Conservation (phyloP, 768 basidiomycete species). For the Tylopilus sp. region DNA sequence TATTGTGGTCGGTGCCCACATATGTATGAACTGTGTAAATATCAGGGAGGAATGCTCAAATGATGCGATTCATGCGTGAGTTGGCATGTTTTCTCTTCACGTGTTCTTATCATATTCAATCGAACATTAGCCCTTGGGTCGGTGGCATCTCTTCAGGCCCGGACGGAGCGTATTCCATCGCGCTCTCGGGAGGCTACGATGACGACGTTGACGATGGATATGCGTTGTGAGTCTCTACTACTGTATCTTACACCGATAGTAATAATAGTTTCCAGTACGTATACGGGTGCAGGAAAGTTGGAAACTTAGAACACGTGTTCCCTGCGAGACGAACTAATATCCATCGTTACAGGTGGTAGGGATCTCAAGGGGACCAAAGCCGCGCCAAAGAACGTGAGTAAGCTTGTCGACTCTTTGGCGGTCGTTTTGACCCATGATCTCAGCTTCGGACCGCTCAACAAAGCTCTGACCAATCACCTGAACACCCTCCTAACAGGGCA, state of each 20-base stretch:
- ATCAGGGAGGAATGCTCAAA: slow-evolving; percentile 58
- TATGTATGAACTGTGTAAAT: neutral
- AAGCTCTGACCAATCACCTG: slow-evolving; percentile 79
- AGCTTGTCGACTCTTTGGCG: neutral
- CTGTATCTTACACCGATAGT: neutral
- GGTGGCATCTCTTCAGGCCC: slow-evolving; percentile 65
- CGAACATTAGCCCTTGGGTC: slow-evolving; percentile 63
- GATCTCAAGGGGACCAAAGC: slow-evolving; percentile 82
- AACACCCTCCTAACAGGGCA: slow-evolving; percentile 66
- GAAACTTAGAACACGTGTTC: neutral
- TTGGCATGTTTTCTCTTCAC: slow-evolving; percentile 1
- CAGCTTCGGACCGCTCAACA: slow-evolving; percentile 89
- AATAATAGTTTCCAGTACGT: slow-evolving; percentile 49
- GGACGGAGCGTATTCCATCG: slow-evolving; percentile 79
- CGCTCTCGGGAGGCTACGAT: slow-evolving; percentile 85
- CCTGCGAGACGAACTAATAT: neutral
- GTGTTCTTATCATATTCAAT: neutral
- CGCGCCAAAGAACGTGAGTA: slow-evolving; percentile 76
- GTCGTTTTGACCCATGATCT: neutral
- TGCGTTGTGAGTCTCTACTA: slow-evolving; percentile 65
- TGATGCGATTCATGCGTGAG: slow-evolving; percentile 85
- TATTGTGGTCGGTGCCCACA: neutral
- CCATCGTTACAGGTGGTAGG: slow-evolving; percentile 58
- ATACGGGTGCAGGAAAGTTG: slow-evolving; percentile 67
- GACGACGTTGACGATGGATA: slow-evolving; percentile 83